Percentiles rank a stretch among this genome's conserved stretches.
phyloP scores from a whole-genome alignment of 805 yeast genomes.

The Saccharomycopsis fibuligera region DNA sequence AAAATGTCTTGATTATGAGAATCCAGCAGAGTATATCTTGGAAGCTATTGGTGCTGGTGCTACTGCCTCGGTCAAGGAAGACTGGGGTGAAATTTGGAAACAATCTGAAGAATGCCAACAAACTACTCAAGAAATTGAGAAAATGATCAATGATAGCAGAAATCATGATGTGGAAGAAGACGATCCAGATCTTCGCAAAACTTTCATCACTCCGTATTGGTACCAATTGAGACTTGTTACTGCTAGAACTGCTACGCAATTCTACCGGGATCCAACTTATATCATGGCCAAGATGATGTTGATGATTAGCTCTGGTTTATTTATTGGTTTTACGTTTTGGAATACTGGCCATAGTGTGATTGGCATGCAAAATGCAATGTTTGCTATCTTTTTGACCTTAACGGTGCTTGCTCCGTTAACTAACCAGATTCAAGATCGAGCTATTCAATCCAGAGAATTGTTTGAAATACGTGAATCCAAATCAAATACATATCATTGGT shows the following conservation, averaged over 20 bases:
- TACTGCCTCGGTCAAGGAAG: slow-evolving; percentile 44
- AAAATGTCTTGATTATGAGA: slow-evolving; percentile 47
- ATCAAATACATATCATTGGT: slow-evolving; percentile 72
- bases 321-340: slow-evolving; percentile 69
- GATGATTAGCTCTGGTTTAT: slow-evolving; percentile 45
- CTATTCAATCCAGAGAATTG: slow-evolving; percentile 50
- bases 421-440: slow-evolving; percentile 59
- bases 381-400: slow-evolving; percentile 53
- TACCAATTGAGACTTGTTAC: slow-evolving; percentile 39
- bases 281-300: slow-evolving; percentile 54
- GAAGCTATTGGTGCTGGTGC: slow-evolving; percentile 81
- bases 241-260: slow-evolving; percentile 37
- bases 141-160: slow-evolving; percentile 21
- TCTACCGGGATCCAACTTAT: slow-evolving; percentile 59
- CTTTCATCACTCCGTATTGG: slow-evolving; percentile 42
- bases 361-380: slow-evolving; percentile 55
- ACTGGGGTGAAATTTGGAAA: slow-evolving; percentile 61
- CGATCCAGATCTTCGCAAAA: slow-evolving; percentile 23
- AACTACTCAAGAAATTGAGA: slow-evolving; percentile 28
- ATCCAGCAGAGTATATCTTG: slow-evolving; percentile 72
- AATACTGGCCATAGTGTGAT: slow-evolving; percentile 44
- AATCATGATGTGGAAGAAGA: slow-evolving; percentile 10
- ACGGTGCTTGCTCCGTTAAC: slow-evolving; percentile 50
- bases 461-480: slow-evolving; percentile 66
- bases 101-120: slow-evolving; percentile 32